phyloP scores from a whole-genome alignment of 129 eudicot genomes.

The Calendula officinalis region DNA sequence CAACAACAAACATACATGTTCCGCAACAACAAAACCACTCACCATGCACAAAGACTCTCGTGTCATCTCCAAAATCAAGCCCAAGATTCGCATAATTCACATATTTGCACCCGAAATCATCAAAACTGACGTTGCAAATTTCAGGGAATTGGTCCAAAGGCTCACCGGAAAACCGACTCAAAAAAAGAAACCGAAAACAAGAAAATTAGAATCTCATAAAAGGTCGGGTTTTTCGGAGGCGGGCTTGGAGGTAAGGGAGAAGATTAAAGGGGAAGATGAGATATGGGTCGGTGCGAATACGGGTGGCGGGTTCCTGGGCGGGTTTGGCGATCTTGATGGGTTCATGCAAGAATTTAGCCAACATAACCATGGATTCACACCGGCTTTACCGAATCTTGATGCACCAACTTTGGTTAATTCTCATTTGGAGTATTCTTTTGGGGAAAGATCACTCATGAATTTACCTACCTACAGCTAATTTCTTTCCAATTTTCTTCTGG shows the following conservation, averaged over 20 bases:
- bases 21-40: slow-evolving; percentile 35
- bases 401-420: slow-evolving; percentile 41
- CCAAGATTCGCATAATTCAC: slow-evolving; percentile 92
- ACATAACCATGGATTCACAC: slow-evolving; percentile 41
- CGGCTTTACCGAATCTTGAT: slow-evolving; percentile 45
- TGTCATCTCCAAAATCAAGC: slow-evolving; percentile 65
- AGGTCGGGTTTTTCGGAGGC: slow-evolving; percentile 33
- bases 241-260: slow-evolving; percentile 46
- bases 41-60: slow-evolving; percentile 64
- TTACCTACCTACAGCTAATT: slow-evolving; percentile 41
- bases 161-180: slow-evolving; percentile 83
- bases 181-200: slow-evolving; percentile 32
- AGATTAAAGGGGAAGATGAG: slow-evolving; percentile 80
- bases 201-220: slow-evolving; percentile 26
- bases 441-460: slow-evolving; percentile 47
- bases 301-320: slow-evolving; percentile 75
- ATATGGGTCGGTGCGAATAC: slow-evolving; percentile 74
- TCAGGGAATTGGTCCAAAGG: slow-evolving; percentile 81
- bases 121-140: slow-evolving; percentile 80
- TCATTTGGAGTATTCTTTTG: slow-evolving; percentile 50
- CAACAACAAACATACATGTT: slow-evolving; percentile 51
- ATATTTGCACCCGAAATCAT: slow-evolving; percentile 91
- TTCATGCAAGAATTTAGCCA: slow-evolving; percentile 66
- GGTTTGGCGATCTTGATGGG: slow-evolving; percentile 74
- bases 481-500: slow-evolving; percentile 4